Conservation (phyloP, 2,329 filamentous ascomycete genomes). For the Monilinia laxa region DNA sequence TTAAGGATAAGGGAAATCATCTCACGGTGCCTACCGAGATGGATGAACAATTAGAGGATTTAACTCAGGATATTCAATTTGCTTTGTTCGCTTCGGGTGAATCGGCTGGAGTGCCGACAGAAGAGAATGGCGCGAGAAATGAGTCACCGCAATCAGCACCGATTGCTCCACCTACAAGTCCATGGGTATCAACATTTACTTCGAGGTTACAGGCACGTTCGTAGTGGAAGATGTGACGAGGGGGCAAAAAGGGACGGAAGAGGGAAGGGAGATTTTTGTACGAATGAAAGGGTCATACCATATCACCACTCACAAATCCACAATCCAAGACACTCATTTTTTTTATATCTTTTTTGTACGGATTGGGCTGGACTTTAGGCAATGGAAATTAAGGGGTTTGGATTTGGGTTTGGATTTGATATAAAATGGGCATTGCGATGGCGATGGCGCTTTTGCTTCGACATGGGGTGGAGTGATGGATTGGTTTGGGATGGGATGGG, state of each 20-base stretch:
- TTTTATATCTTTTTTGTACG: not conserved
- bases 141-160: not conserved
- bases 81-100: conserved; percentile 5
- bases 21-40: conserved; percentile 1
- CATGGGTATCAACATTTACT: conserved; percentile 11
- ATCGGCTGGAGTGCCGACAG: not conserved
- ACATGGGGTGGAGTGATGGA: not conserved
- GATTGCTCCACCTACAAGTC: conserved; percentile 8
- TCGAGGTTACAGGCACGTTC: conserved; percentile 11
- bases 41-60: conserved; percentile 8
- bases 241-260: too few species aligned
- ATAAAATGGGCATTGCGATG: not conserved
- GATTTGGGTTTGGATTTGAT: not conserved
- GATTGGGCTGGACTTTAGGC: not conserved
- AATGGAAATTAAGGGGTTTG: not conserved
- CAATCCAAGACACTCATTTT: not conserved
- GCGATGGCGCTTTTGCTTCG: not conserved
- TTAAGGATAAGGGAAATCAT: conserved; percentile 1
- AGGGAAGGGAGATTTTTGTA: not conserved
- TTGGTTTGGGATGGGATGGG: not conserved
- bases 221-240: not conserved
- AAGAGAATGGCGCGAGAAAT: not conserved
- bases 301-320: conserved; percentile 15
- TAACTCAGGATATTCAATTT: conserved; percentile 13
- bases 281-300: not conserved